These are phyloP conservation scores for Galerina marginata DNA, from an alignment of 768 basidiomycete genomes.

Conservation along the genomic window DNA sequence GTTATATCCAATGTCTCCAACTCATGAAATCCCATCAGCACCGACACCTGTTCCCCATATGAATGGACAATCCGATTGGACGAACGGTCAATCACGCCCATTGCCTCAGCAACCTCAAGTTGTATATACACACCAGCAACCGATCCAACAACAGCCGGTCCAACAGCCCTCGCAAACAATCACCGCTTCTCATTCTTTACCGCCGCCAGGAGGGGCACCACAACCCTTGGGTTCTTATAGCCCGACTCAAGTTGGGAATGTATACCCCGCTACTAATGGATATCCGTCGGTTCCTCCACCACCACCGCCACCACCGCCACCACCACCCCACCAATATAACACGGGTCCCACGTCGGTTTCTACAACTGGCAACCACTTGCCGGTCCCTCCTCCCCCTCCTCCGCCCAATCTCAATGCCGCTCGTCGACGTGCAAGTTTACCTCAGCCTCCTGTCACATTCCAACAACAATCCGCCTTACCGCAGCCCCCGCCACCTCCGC, in stretches of 20 bases:
- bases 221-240: constrained; percentile 32
- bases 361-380: constrained; percentile 33
- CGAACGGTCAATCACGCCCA: constrained; percentile 38
- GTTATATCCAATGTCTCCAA: constrained; percentile 38
- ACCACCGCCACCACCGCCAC: constrained; percentile 47
- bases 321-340: constrained; percentile 21
- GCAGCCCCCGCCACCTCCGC: constrained; percentile 28
- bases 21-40: constrained; percentile 32
- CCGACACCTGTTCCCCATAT: constrained; percentile 29
- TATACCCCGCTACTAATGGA: constrained; percentile 29
- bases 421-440: constrained; percentile 52
- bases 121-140: constrained; percentile 36
- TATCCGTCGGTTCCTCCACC: constrained; percentile 42
- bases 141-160: constrained; percentile 7
- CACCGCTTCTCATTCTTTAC: constrained; percentile 33
- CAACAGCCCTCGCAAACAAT: constrained; percentile 8
- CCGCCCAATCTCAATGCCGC: constrained; percentile 18
- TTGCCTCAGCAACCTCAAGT: constrained; percentile 52
- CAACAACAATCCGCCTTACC: constrained; percentile 35
- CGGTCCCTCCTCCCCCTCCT: constrained; percentile 30
- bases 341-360: constrained; percentile 20
- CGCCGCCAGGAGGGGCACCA: constrained; percentile 27
- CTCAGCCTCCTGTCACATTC: constrained; percentile 54
- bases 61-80: constrained; percentile 30
- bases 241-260: constrained; percentile 27